These are phyloP conservation scores for Fraxinus platypoda DNA, from an alignment of 305 asterid genomes.

Conservation along the genomic window DNA sequence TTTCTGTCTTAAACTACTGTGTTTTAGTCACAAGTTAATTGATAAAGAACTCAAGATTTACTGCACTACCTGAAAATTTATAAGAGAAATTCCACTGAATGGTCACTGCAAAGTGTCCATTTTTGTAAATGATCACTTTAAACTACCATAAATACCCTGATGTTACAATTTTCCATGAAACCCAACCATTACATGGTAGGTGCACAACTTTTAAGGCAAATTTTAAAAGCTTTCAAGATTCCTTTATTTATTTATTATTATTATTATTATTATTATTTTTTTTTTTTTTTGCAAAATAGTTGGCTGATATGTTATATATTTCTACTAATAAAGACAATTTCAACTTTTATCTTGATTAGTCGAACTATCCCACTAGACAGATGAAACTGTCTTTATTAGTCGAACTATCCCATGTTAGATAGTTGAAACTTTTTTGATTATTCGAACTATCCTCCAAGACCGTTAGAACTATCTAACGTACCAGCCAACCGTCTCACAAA, in stretches of 20 bases:
- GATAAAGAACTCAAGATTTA: not conserved
- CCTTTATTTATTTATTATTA: too few relatives aligned
- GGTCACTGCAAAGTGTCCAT: not conserved
- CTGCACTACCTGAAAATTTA: not conserved
- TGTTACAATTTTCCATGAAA: not conserved
- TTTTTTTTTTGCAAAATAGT: not conserved
- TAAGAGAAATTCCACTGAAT: not conserved
- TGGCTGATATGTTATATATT: not conserved
- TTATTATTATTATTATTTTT: too few relatives aligned
- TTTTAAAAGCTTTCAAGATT: not conserved
- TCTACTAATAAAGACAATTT: too few relatives aligned
- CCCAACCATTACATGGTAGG: not conserved
- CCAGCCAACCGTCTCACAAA: too few relatives aligned
- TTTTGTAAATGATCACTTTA: not conserved
- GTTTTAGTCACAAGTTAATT: not conserved
- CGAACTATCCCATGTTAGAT: too few relatives aligned
- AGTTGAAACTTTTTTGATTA: too few relatives aligned
- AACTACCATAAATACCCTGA: not conserved
- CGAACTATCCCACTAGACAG: too few relatives aligned
- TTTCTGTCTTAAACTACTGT: not conserved
- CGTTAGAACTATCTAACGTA: too few relatives aligned
- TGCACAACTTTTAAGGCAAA: too few relatives aligned
- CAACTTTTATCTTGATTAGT: too few relatives aligned
- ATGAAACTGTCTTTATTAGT: too few relatives aligned
- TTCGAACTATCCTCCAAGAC: too few relatives aligned